Percentiles rank a stretch among this genome's conserved stretches.
phyloP scores from a whole-genome alignment of 2,329 filamentous ascomycete genomes.

The Diaporthe aspalathi region DNA sequence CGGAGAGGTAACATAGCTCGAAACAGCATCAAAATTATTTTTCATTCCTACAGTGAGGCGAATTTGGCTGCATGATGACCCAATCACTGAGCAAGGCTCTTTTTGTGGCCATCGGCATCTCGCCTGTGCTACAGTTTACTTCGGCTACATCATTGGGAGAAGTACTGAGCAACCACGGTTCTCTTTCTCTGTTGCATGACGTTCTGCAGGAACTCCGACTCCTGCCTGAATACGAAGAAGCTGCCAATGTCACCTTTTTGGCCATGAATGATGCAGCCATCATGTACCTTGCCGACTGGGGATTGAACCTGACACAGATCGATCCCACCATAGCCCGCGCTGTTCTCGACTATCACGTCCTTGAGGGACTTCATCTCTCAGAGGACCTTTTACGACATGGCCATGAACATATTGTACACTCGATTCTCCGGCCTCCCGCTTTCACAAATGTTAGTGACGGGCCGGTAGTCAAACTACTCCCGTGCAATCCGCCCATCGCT shows the following conservation, averaged over 20 bases:
- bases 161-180: neutral
- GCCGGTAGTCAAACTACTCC: neutral
- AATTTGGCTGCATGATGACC: neutral
- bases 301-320: conserved; percentile 1
- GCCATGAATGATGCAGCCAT: conserved; percentile 3
- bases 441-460: conserved; percentile 3
- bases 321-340: neutral
- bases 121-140: neutral
- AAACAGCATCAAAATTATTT: neutral
- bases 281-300: conserved; percentile 4
- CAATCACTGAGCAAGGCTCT: neutral
- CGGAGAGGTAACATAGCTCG: neutral
- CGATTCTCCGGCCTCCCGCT: neutral
- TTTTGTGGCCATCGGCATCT: neutral
- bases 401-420: neutral
- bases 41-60: neutral
- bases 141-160: neutral
- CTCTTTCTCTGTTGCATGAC: conserved; percentile 2
- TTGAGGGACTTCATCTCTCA: neutral
- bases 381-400: neutral
- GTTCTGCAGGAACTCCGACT: neutral
- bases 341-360: neutral
- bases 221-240: neutral
- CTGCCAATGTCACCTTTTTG: neutral
- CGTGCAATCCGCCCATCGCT: neutral